These are phyloP conservation scores for Neoscytalidium dimidiatum DNA, from an alignment of 2,329 filamentous ascomycete species.

Conservation along the genomic window DNA sequence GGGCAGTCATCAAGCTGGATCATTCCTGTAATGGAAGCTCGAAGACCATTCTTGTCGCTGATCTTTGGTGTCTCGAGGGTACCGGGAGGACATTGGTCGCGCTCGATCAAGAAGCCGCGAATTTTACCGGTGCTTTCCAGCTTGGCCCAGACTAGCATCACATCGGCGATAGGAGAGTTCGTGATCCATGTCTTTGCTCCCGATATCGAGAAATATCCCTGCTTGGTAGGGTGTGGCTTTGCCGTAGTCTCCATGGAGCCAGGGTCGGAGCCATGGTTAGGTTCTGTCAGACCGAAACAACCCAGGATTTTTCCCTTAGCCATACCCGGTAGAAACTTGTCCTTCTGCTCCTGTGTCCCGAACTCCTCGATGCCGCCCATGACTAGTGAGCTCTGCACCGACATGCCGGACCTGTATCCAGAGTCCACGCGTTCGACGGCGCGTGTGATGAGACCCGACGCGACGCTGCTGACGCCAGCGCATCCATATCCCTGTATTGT, in stretches of 20 bases:
- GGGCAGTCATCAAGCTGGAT: slow-evolving; percentile 92
- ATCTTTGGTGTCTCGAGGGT: slow-evolving; percentile 89
- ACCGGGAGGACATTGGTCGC: slow-evolving; percentile 79
- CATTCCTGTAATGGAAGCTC: slow-evolving; percentile 96
- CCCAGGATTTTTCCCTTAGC: slow-evolving; percentile 81
- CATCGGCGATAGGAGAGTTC: slow-evolving; percentile 85
- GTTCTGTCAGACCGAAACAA: slow-evolving; percentile 88
- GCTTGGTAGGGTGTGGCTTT: slow-evolving; percentile 80
- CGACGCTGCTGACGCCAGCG: slow-evolving; percentile 83
- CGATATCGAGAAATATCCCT: slow-evolving; percentile 76
- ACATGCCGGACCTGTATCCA: slow-evolving; percentile 90
- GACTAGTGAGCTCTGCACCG: slow-evolving; percentile 86
- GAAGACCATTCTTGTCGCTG: slow-evolving; percentile 92
- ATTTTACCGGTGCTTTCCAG: slow-evolving; percentile 91
- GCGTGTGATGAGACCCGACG: slow-evolving; percentile 84
- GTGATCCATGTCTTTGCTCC: slow-evolving; percentile 96
- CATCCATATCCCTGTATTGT: slow-evolving; percentile 87
- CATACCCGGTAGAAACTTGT: slow-evolving; percentile 77
- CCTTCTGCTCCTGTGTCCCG: slow-evolving; percentile 83
- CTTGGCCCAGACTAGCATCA: slow-evolving; percentile 91
- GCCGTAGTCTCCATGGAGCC: slow-evolving; percentile 88
- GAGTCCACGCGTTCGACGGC: slow-evolving; percentile 90
- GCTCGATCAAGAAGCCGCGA: slow-evolving; percentile 85
- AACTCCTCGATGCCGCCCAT: slow-evolving; percentile 93
- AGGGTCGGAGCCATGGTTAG: slow-evolving; percentile 89